Conservation (phyloP, 306 rosid genomes). For the Cicer yamashitae region DNA sequence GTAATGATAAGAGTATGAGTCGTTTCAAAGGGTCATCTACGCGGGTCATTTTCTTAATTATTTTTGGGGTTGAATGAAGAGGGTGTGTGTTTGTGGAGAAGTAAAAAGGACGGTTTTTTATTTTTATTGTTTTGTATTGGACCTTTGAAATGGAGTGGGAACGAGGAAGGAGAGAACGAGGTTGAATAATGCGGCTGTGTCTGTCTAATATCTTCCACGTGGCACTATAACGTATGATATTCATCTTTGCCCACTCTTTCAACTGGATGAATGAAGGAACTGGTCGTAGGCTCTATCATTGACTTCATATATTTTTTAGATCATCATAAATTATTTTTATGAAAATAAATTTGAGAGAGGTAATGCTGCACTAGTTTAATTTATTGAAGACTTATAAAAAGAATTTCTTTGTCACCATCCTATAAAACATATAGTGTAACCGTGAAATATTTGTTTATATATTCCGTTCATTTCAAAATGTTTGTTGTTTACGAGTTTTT, state of each 20-base stretch:
- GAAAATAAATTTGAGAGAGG: too few relatives aligned
- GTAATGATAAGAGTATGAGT: not conserved
- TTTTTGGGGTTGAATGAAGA: not conserved
- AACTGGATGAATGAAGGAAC: conserved; percentile 21
- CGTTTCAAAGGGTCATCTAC: conserved; percentile 40
- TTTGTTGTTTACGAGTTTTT: too few relatives aligned
- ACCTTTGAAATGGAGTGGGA: conserved; percentile 43
- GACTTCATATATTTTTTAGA: not conserved
- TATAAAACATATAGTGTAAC: too few relatives aligned
- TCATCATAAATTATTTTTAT: too few relatives aligned
- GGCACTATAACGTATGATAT: conserved; percentile 38
- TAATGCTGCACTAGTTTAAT: too few relatives aligned
- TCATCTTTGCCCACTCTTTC: not conserved
- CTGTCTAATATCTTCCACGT: conserved; percentile 30
- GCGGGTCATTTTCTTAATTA: conserved; percentile 24
- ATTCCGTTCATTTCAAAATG: too few relatives aligned
- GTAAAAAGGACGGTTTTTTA: conserved; percentile 29
- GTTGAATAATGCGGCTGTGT: conserved; percentile 40
- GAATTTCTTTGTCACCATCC: too few relatives aligned
- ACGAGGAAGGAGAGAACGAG: conserved; percentile 25
- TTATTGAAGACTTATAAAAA: too few relatives aligned
- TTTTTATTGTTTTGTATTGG: not conserved
- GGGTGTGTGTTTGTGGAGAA: not conserved
- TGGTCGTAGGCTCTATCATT: not conserved
- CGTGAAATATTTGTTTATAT: too few relatives aligned